Evolutionary conservation across 257 asterid genomes (phyloP).

Genomic region (Apocynum venetum): DNA sequence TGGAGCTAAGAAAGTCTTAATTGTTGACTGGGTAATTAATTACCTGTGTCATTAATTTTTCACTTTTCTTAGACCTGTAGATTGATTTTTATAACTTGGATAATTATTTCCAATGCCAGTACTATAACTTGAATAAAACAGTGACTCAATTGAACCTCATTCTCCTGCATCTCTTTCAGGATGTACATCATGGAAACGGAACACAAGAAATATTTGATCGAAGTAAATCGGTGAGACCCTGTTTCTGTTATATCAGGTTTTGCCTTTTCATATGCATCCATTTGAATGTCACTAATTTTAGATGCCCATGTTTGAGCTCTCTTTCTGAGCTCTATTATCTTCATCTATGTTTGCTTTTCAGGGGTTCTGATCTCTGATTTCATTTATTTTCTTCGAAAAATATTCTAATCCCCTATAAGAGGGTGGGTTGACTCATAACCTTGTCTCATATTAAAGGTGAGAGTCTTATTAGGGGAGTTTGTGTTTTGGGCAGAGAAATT

Average conservation of each 20-base stretch:
- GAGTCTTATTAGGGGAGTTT: background rate
- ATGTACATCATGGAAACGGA: constrained; percentile 99
- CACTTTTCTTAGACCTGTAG: background rate
- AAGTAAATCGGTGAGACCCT: constrained; percentile 67
- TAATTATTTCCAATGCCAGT: background rate
- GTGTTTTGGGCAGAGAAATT: background rate
- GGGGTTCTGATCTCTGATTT: background rate
- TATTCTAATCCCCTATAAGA: background rate
- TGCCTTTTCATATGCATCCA: background rate
- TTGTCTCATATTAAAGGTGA: background rate
- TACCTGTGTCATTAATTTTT: background rate
- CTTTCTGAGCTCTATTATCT: background rate
- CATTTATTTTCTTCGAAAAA: background rate
- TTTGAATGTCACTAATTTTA: background rate
- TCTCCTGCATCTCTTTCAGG: constrained; percentile 45
- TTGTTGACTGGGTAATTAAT: constrained; percentile 92
- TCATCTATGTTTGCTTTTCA: background rate
- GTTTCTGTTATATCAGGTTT: background rate
- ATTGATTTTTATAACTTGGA: background rate
- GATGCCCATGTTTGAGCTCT: background rate
- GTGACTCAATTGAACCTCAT: constrained; percentile 1
- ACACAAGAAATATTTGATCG: constrained; percentile 95
- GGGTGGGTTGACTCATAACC: background rate
- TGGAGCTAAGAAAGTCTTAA: constrained; percentile 92
- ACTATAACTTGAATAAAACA: background rate